Percentiles rank a stretch among this genome's conserved stretches.
These are phyloP conservation scores for Lactarius trivialis DNA, from an alignment of 768 basidiomycete genomes.

Conservation along the genomic window DNA sequence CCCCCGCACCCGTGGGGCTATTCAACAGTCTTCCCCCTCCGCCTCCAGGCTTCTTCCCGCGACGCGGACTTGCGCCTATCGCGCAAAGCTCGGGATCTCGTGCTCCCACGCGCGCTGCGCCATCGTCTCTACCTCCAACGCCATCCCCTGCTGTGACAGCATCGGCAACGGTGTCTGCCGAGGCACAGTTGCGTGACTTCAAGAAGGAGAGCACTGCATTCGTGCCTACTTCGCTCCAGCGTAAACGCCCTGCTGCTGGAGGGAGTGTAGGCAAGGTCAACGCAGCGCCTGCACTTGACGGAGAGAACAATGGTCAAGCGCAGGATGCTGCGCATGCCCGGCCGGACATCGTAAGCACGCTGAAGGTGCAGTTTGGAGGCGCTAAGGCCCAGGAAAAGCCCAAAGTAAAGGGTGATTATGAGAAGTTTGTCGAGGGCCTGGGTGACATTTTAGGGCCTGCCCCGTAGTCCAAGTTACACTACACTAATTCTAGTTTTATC, in stretches of 20 bases:
- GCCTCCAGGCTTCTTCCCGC: constrained; percentile 53
- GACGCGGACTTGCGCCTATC: constrained; percentile 32
- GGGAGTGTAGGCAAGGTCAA: constrained; percentile 23
- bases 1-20: constrained; percentile 30
- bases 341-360: constrained; percentile 58
- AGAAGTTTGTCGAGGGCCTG: constrained; percentile 72
- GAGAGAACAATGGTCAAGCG: constrained; percentile 28
- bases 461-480: neutral
- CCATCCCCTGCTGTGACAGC: constrained; percentile 35
- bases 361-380: constrained; percentile 54
- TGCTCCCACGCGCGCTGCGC: constrained; percentile 22
- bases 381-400: constrained; percentile 25
- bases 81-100: constrained; percentile 12
- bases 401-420: constrained; percentile 57
- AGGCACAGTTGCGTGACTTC: constrained; percentile 82
- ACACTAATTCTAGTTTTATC: neutral
- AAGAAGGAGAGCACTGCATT: constrained; percentile 95
- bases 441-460: constrained; percentile 47
- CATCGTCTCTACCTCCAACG: constrained; percentile 32
- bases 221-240: constrained; percentile 74
- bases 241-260: constrained; percentile 47
- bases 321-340: constrained; percentile 35
- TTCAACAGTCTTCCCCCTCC: constrained; percentile 20
- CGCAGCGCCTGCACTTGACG: constrained; percentile 30
- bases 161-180: constrained; percentile 74